These are phyloP conservation scores for Protea cynaroides DNA, from an alignment of 164 flowering plant species.

Conservation along the genomic window DNA sequence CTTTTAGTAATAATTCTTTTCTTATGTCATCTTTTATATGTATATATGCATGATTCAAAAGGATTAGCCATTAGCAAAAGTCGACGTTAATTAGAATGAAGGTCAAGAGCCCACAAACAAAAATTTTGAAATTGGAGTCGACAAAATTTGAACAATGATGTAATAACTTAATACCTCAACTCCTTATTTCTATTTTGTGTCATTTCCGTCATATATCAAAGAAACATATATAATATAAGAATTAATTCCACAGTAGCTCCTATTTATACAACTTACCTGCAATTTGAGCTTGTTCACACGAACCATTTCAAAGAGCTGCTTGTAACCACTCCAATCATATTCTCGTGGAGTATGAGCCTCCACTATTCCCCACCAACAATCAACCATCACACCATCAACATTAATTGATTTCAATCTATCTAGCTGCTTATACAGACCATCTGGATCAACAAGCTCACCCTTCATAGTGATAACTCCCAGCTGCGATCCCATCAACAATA, in stretches of 20 bases:
- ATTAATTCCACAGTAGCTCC: background rate
- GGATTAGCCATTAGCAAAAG: no score
- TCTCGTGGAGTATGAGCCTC: conserved; percentile 75
- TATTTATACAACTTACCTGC: conserved; percentile 43
- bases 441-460: conserved; percentile 84
- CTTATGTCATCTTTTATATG: no score
- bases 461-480: conserved; percentile 78
- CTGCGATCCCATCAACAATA: conserved; percentile 30
- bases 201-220: no score
- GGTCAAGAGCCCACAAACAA: no score
- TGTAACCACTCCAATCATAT: conserved; percentile 86
- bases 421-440: conserved; percentile 71
- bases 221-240: background rate
- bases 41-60: no score
- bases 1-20: no score
- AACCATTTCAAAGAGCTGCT: conserved; percentile 66
- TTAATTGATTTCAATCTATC: conserved; percentile 64
- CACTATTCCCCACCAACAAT: conserved; percentile 98
- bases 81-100: no score
- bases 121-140: no score
- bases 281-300: conserved; percentile 74
- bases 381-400: conserved; percentile 89
- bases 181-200: no score
- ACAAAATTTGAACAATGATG: no score
- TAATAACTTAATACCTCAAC: no score